Percentiles rank a stretch among this genome's conserved stretches.
phyloP scores from a whole-genome alignment of 352 stramenopile genomes.

The Phytophthora capsici region DNA sequence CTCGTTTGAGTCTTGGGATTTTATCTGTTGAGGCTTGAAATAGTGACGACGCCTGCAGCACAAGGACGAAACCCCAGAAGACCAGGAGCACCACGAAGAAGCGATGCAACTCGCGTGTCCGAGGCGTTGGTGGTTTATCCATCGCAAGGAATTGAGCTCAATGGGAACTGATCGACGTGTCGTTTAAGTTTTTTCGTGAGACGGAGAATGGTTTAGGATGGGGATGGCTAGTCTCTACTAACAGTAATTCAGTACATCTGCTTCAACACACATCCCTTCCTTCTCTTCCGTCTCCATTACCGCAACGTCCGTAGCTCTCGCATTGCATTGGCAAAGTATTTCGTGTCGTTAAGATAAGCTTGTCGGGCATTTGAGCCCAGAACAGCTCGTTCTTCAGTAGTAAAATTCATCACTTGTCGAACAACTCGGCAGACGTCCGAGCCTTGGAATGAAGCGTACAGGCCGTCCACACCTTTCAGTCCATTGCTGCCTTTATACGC shows the following conservation, averaged over 20 bases:
- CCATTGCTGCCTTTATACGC: slow-evolving; percentile 27
- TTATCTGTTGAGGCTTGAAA: slow-evolving; percentile 9
- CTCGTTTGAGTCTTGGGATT: slow-evolving; percentile 11
- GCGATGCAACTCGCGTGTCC: slow-evolving; percentile 8
- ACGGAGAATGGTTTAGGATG: slow-evolving; percentile 12
- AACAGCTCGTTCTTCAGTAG: slow-evolving; percentile 28
- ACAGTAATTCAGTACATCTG: background rate
- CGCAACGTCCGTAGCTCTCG: slow-evolving; percentile 34
- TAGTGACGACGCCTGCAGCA: slow-evolving; percentile 25
- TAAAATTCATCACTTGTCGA: slow-evolving; percentile 23
- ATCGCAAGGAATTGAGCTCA: slow-evolving; percentile 11
- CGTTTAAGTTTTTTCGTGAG: slow-evolving; percentile 8
- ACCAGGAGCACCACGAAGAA: slow-evolving; percentile 26
- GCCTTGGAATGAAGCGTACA: slow-evolving; percentile 24
- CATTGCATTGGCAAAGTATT: slow-evolving; percentile 56
- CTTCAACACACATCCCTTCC: slow-evolving; percentile 9
- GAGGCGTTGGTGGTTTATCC: slow-evolving; percentile 1
- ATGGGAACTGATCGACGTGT: no score
- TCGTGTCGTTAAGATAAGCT: slow-evolving; percentile 53
- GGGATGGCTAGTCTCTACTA: slow-evolving; percentile 7
- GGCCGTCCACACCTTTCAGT: slow-evolving; percentile 30
- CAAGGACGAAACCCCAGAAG: slow-evolving; percentile 22
- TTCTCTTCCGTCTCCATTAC: slow-evolving; percentile 6
- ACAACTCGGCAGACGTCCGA: slow-evolving; percentile 28
- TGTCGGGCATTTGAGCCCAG: slow-evolving; percentile 35